Percentiles rank a stretch among this genome's conserved stretches.
Evolutionary conservation across 768 basidiomycete genomes (phyloP).

Genomic region (Fibroporia radiculosa): DNA sequence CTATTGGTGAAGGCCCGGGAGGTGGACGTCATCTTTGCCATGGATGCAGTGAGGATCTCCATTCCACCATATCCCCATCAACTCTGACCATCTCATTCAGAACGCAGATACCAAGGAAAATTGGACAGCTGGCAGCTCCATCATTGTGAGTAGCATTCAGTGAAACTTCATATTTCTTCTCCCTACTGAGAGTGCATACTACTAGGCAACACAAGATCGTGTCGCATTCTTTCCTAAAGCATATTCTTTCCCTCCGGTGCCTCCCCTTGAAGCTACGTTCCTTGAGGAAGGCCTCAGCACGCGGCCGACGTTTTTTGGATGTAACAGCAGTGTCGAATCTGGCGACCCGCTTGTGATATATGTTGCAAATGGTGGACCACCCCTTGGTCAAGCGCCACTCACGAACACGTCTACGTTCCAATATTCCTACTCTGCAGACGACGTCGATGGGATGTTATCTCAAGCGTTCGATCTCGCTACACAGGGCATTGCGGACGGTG

Average conservation of each 20-base stretch:
- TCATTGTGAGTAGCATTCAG: constrained; percentile 37
- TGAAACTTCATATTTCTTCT: neutral
- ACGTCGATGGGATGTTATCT: constrained; percentile 37
- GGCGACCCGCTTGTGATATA: constrained; percentile 46
- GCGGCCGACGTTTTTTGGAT: constrained; percentile 77
- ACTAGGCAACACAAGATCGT: constrained; percentile 37
- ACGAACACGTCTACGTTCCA: constrained; percentile 38
- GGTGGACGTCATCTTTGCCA: constrained; percentile 69
- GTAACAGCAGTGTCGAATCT: constrained; percentile 36
- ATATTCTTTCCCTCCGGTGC: constrained; percentile 52
- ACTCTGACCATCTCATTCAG: neutral
- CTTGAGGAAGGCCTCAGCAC: constrained; percentile 52
- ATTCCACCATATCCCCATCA: neutral
- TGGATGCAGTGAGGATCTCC: constrained; percentile 40
- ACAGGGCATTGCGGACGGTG: constrained; percentile 32
- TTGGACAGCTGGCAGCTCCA: constrained; percentile 39
- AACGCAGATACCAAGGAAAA: constrained; percentile 46
- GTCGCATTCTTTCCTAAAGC: constrained; percentile 27
- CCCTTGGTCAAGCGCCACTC: constrained; percentile 28
- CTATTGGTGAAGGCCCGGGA: constrained; percentile 61
- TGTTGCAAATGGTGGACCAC: constrained; percentile 46
- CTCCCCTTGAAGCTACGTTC: constrained; percentile 42
- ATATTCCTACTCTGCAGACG: constrained; percentile 26
- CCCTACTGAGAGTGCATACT: neutral
- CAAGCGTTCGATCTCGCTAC: constrained; percentile 37